Evolutionary conservation across 2,329 filamentous ascomycete species (phyloP), one percentile per base, ranked within the genome.

Genomic region (Didymella arachidicola): DNA sequence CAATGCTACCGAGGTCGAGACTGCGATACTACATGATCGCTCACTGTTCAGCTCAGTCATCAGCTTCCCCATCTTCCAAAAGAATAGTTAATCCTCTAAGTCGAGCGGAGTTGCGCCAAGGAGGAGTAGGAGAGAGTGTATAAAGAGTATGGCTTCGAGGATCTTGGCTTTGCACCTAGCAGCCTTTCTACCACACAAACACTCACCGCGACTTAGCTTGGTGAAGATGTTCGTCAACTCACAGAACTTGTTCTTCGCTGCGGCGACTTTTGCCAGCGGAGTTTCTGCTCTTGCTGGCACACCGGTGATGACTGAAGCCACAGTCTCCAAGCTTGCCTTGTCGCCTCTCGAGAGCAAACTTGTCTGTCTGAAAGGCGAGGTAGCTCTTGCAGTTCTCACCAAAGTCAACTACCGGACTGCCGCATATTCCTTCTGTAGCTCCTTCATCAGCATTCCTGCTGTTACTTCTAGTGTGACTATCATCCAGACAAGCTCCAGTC

Each of bases 31-130:
- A 25, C 42, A 29, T 27, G 3, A 44, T 44, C 42, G 42, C 42
- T 44, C 22, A n/a, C 22, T 27, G 42, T 29, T 44, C 42, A 44
- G 42, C 42, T 44, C 42, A 44, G 42, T 25, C 42, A 44, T 16
- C 22, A 44, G 18, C 42, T 44, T 44, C 42, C 14, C 16, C 32
- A 16, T 16, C 32, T 34, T 34, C 32, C 16, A 34, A 12, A 34
- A 34, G 32, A 34, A n/a, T 29, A 29, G 25, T 44, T 14, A 7
- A 4, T 10, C 26, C 2, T 29, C 42, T 25, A 29, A 25, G 22
- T n/a, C 25, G 18, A 44, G 42, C 42, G n/a, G 19, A 19, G 36
- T 19, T 2, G n/a, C 19, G n/a, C 19, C 18, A 19, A 10, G 16
- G 4, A 38, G 6, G 16, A 38, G 36, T 19, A 38, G 36, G 11